Base-by-base conservation (phyloP, 768 basidiomycete species). In the Lepiota subincarnata region DNA sequence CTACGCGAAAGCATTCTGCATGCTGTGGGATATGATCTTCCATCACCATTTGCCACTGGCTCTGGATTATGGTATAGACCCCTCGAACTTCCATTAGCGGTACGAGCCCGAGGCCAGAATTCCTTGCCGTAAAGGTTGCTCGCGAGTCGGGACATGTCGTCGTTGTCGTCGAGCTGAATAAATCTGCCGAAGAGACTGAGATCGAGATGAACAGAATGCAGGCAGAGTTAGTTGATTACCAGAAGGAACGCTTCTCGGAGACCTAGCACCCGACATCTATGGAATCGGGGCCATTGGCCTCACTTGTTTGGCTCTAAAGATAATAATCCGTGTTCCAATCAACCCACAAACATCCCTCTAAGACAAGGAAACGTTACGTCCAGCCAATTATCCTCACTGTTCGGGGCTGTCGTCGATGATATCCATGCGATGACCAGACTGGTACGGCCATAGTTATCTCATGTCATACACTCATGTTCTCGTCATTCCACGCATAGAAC, bases 21-120 rank as follows among this genome's bases (percentile, higher is more conserved):
- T 58, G 57, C 39, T 58, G 47, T 58, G 57, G 57, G 40, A 55
- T 28, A 2, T 48, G 38, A 58, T 58, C 44, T 47, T 58, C 5
- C 31, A 39, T 48, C 10, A 50, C 49, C 53, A 58, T 47, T 57
- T 57, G 13, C 48, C 53, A 16, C 13, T 57, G 45, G 42, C 38
- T 44, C 43, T 40, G 39, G 18, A 34, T 34, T 57, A 57, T 38
- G 54, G 54, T 35, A 48, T 57, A 43, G 57, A n/a, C 54, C 18
- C 53, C 42, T 20, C 20, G 13, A n/a, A n/a, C n/a, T 20, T 55
- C 40, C 13, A 45, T 41, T 19, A 50, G 42, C 22, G 20, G 20
- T 40, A 35, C 54, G 14, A 38, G 53, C 20, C 50, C 42, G 47
- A 55, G 55, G 37, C 45, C 45, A 42, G 57, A 41, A 34, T 47